Evolutionary conservation across 2,329 filamentous ascomycete genomes (phyloP).

Genomic region (Curvularia eragrostidis): DNA sequence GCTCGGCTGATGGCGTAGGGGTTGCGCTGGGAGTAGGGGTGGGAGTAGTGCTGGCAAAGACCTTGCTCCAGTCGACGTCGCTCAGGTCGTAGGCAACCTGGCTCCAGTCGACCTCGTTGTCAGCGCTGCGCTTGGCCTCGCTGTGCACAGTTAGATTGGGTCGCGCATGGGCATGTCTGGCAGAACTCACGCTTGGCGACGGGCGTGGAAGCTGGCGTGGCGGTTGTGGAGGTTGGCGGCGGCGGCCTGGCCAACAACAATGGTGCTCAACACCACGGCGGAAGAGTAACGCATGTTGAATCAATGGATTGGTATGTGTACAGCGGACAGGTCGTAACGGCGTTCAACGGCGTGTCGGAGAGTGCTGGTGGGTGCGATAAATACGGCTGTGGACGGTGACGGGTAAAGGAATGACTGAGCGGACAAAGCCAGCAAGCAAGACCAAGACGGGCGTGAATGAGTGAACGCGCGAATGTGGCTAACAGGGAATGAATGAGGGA

Average conservation of each 20-base stretch:
- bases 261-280: constrained; percentile 48
- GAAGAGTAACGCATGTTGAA: constrained; percentile 46
- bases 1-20: constrained; percentile 13
- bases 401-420: constrained; percentile 41
- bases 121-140: constrained; percentile 40
- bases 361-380: constrained; percentile 8
- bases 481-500: constrained; percentile 29
- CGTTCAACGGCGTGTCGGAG: constrained; percentile 34
- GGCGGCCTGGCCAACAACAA: constrained; percentile 46
- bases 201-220: constrained; percentile 48
- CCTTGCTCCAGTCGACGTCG: constrained; percentile 37
- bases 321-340: constrained; percentile 31
- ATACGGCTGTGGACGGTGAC: constrained; percentile 21
- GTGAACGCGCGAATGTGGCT: constrained; percentile 48
- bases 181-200: constrained; percentile 41
- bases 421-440: constrained; percentile 24
- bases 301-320: constrained; percentile 10
- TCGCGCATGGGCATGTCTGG: neutral
- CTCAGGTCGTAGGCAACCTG: constrained; percentile 35
- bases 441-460: constrained; percentile 47
- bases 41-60: constrained; percentile 26
- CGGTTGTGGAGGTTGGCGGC: constrained; percentile 42
- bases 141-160: constrained; percentile 18
- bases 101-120: constrained; percentile 39
- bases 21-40: constrained; percentile 9